Conservation (phyloP, 2,329 filamentous ascomycete species). For the Fusarium sp. region DNA sequence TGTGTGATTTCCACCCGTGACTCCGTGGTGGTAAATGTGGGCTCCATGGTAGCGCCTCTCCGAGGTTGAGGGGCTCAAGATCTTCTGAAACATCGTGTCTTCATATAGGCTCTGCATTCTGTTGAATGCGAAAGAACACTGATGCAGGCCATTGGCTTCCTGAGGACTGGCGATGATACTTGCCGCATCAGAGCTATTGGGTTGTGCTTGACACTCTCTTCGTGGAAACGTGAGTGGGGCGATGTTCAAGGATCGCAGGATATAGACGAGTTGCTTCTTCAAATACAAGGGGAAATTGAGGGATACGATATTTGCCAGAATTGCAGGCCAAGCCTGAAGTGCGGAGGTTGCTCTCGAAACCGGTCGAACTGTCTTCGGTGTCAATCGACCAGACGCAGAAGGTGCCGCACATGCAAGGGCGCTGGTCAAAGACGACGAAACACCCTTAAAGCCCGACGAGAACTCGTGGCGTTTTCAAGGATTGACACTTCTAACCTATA, state of each 20-base stretch:
- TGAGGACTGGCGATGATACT: background rate
- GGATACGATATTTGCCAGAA: background rate
- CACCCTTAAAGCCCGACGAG: background rate
- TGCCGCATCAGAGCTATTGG: background rate
- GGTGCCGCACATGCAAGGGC: background rate
- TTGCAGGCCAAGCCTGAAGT: background rate
- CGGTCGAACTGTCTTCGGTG: background rate
- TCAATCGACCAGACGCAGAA: background rate
- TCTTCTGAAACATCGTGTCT: background rate
- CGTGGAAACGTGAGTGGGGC: background rate
- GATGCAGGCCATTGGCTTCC: background rate
- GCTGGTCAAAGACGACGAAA: background rate
- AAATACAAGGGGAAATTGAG: background rate
- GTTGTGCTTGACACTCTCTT: background rate
- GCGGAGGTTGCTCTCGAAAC: background rate
- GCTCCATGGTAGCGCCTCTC: background rate
- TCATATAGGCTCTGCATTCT: background rate
- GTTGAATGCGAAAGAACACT: background rate
- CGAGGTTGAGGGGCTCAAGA: background rate
- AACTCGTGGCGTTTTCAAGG: background rate
- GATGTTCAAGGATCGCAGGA: background rate
- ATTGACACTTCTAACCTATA: background rate
- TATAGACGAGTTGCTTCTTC: background rate
- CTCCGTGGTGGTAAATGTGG: background rate
- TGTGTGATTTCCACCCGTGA: background rate